Evolutionary conservation across 1,139 yeast species (phyloP).

Genomic region (Arxiozyma heterogenica): DNA sequence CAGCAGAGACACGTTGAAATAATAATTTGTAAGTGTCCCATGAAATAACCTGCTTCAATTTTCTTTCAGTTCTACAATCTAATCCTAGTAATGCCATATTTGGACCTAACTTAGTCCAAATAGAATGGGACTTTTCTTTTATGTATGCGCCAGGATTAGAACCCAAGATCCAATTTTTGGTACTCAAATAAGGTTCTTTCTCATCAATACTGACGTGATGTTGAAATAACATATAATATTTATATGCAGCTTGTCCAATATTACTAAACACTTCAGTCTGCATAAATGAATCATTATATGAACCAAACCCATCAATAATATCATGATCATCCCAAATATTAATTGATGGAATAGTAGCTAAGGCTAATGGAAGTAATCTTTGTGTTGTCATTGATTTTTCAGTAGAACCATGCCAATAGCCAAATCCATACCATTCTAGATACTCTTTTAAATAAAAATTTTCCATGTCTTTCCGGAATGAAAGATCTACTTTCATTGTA

Average conservation of each 20-base stretch:
- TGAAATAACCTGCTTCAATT: conserved; percentile 48
- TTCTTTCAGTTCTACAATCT: conserved; percentile 90
- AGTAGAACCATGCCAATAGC: conserved; percentile 65
- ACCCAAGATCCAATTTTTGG: conserved; percentile 54
- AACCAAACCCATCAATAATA: conserved; percentile 91
- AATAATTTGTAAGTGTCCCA: conserved; percentile 47
- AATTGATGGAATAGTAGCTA: conserved; percentile 74
- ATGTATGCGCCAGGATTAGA: conserved; percentile 55
- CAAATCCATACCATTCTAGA: conserved; percentile 80
- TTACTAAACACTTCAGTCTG: conserved; percentile 52
- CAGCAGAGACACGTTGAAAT: conserved; percentile 52
- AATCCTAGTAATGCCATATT: conserved; percentile 65
- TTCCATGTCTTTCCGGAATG: conserved; percentile 47
- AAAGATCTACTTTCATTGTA: conserved; percentile 36
- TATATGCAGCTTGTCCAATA: conserved; percentile 71
- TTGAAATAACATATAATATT: conserved; percentile 84
- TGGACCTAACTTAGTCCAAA: conserved; percentile 65
- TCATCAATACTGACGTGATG: conserved; percentile 59
- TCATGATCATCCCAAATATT: conserved; percentile 89
- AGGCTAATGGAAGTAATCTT: conserved; percentile 58
- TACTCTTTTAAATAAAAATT: conserved; percentile 65
- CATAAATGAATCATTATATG: conserved; percentile 74
- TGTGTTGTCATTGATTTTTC: conserved; percentile 52
- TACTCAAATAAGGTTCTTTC: conserved; percentile 30
- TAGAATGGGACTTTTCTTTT: conserved; percentile 53